Evolutionary conservation across 768 basidiomycete species (phyloP), one percentile per base, ranked within the genome.

Genomic region (Hygrocybe coccinea): DNA sequence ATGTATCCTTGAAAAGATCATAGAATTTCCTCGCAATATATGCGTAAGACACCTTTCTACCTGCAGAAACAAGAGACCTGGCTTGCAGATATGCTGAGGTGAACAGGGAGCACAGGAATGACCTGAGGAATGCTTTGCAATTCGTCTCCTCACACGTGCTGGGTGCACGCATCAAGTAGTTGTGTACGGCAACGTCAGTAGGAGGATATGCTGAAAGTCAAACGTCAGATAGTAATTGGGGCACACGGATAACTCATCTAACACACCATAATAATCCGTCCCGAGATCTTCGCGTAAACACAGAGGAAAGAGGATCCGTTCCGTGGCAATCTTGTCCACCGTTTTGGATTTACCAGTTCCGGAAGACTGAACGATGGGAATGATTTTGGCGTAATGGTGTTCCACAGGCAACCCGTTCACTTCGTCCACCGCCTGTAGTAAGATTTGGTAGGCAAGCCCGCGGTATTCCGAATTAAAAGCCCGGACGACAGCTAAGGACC

Each of bases 221-320:
- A 43, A 43, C n/a, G 29, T 33, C 8, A 10, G 19, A 11, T 25
- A 22, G 12, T 15, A 8, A 19, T 39, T 45, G 11, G 10, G 24
- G n/a, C 14, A 9, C 9, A 19, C 8, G 7, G 14, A 34, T 19
- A 9, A 34, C 33, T 53, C 15, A 44, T 14, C 8, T 33, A 19
- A 17, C 53, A n/a, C 29, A 54, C 53, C 53, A 21, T 24, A 54
- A 44, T 6, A 14, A 53, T 53, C 25, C 52, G 24, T 25, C 43
- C 52, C 39, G 25, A 25, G 52, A 38, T 33, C 12, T 41, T 43
- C 22, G n/a, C n/a, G n/a, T n/a, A n/a, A n/a, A n/a, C n/a, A n/a
- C n/a, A n/a, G n/a, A n/a, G n/a, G n/a, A n/a, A n/a, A n/a, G n/a
- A n/a, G n/a, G n/a, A n/a, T n/a, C n/a, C n/a, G n/a, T n/a, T n/a